Conservation (phyloP, 176 grass and related monocot genomes). For the Eleusine coracana region DNA sequence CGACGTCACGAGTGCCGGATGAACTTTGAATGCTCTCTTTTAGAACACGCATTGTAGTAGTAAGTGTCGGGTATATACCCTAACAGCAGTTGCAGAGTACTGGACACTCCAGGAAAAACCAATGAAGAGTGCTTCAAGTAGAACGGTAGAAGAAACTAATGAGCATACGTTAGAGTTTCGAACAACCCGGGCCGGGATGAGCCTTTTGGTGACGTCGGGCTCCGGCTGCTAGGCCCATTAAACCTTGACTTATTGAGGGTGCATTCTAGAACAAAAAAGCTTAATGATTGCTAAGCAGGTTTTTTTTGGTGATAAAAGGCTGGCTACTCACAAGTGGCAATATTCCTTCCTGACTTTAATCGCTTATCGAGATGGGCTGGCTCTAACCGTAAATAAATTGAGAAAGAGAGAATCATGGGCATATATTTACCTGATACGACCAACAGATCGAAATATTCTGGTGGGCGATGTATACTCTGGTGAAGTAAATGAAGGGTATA, state of each 20-base stretch:
- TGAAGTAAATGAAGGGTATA: slow-evolving; percentile 38
- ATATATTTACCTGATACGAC: slow-evolving; percentile 12
- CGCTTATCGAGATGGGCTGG: slow-evolving; percentile 23
- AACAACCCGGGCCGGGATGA: neutral
- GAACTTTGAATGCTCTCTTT: neutral
- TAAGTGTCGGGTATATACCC: neutral
- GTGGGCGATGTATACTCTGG: slow-evolving; percentile 42
- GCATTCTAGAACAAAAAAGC: neutral
- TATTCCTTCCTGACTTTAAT: slow-evolving; percentile 34
- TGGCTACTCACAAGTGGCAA: slow-evolving; percentile 1
- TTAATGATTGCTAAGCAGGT: neutral
- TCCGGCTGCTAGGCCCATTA: too few relatives aligned
- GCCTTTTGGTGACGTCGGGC: neutral
- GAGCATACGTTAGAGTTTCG: neutral
- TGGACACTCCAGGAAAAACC: neutral
- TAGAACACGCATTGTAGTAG: neutral
- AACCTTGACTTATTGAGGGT: too few relatives aligned
- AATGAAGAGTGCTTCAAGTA: neutral
- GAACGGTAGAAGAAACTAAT: neutral
- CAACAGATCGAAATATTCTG: slow-evolving; percentile 18
- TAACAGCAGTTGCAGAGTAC: neutral
- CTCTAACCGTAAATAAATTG: slow-evolving; percentile 29
- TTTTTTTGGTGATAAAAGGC: neutral
- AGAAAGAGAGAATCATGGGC: neutral
- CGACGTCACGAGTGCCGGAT: neutral